Conservation (phyloP, 1,139 yeast genomes). For the Yamadazyma membranifaciens region DNA sequence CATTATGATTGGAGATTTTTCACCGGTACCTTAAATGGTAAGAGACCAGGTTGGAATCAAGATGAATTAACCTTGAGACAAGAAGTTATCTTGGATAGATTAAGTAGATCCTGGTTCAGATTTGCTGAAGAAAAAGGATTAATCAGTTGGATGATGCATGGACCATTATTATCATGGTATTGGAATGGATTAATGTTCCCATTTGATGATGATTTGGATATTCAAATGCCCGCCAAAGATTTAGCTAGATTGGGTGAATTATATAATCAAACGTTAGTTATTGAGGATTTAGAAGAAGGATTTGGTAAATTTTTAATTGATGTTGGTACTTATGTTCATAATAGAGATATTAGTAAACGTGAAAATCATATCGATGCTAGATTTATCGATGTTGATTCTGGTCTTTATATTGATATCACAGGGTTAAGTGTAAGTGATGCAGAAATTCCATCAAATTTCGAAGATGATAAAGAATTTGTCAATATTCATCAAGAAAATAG, state of each 20-base stretch:
- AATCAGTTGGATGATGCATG: slow-evolving; percentile 38
- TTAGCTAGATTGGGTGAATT: slow-evolving; percentile 25
- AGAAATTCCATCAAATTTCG: slow-evolving; percentile 15
- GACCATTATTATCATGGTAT: slow-evolving; percentile 36
- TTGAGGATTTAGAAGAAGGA: slow-evolving; percentile 30
- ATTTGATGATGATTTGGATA: slow-evolving; percentile 30
- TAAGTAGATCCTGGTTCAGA: slow-evolving; percentile 27
- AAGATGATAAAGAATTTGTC: slow-evolving; percentile 13
- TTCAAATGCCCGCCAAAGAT: slow-evolving; percentile 31
- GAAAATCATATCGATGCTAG: slow-evolving; percentile 34
- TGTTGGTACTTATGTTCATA: slow-evolving; percentile 28
- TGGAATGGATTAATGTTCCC: slow-evolving; percentile 38
- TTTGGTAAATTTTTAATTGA: slow-evolving; percentile 28
- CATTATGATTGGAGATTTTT: slow-evolving; percentile 77
- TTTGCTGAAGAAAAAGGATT: slow-evolving; percentile 34
- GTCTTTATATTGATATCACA: slow-evolving; percentile 33
- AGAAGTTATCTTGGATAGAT: slow-evolving; percentile 25
- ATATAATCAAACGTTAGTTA: slow-evolving; percentile 33
- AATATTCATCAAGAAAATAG: slow-evolving; percentile 12
- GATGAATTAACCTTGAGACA: slow-evolving; percentile 20
- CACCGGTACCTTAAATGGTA: slow-evolving; percentile 36
- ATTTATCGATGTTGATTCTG: slow-evolving; percentile 33
- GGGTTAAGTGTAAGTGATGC: slow-evolving; percentile 22
- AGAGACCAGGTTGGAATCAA: slow-evolving; percentile 18
- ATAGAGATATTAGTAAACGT: slow-evolving; percentile 27